Base-by-base conservation (phyloP, 2,329 filamentous ascomycete genomes). In the Clarireedia paspali region DNA sequence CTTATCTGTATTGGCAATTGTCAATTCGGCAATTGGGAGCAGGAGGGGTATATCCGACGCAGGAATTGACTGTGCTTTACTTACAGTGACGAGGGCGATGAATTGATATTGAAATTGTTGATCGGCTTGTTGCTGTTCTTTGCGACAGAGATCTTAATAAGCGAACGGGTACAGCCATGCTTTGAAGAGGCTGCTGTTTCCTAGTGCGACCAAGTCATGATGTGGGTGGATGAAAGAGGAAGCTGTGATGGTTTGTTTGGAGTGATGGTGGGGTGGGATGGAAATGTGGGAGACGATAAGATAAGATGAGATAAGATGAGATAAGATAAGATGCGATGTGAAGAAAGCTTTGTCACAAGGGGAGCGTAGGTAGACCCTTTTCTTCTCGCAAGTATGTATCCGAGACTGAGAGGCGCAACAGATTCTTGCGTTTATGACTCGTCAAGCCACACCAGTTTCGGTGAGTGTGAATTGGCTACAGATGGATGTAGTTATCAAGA, bases 371-470 rank as follows among this genome's bases (percentile, higher is more conserved):
- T 9, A 9, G n/a, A 17, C n/a, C n/a, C n/a, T 26, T 46, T 9
- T 15, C 20, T 20, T 20, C 20, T 50, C 27, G 39, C 44, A 56
- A 47, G 39, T 39, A 56, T 23, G 9, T 23, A 56, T 56, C 53
- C 48, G 48, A 56, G 34, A 53, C 55, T 20, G 23, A 48, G 55
- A 56, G n/a, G 26, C 53, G 50, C 55, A 48, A 56, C 55, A 56
- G 53, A 48, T 40, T 10, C 9, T n/a, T 15, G 20, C 30, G n/a
- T 39, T 48, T 6, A 53, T 20, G 53, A 50, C 46, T 6, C 44
- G 46, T 55, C 44, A 15, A 27, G 44, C 23, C 26, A 27, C 44
- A 39, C 36, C 40, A 15, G 17, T 26, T 9, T 10, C 9, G 4
- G 36, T 5, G 27, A 10, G 4, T n/a, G 36, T 5, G 27, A 5